phyloP scores from a whole-genome alignment of 2,329 filamentous ascomycete genomes.

The Diaporthe citriasiana region DNA sequence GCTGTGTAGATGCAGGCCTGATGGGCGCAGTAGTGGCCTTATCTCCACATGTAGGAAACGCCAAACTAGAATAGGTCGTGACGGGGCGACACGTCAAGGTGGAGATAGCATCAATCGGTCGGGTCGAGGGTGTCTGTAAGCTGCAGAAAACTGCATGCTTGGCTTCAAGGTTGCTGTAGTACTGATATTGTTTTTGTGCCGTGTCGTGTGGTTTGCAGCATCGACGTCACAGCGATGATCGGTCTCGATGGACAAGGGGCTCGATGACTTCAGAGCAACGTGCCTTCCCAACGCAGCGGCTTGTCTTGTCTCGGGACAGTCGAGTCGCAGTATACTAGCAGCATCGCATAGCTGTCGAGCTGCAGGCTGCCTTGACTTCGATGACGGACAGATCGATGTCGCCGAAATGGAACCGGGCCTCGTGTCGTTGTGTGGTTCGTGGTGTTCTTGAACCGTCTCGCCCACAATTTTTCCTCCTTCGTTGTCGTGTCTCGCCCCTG shows the following conservation, averaged over 20 bases:
- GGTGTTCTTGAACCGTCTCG: constrained; percentile 10
- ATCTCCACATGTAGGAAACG: constrained; percentile 14
- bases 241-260: constrained; percentile 4
- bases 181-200: not conserved
- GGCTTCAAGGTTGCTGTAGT: not conserved
- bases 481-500: not conserved
- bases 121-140: not conserved
- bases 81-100: not conserved
- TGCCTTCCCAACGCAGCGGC: constrained; percentile 2
- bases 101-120: not conserved
- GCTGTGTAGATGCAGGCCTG: not conserved
- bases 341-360: not conserved
- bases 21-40: constrained; percentile 1
- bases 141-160: not conserved
- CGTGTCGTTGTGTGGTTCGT: not conserved
- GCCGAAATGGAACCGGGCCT: not conserved
- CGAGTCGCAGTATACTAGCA: not conserved
- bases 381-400: not conserved
- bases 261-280: constrained; percentile 9
- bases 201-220: not conserved
- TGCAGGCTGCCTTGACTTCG: not conserved
- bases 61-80: not conserved
- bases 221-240: constrained; percentile 7
- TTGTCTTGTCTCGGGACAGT: not conserved
- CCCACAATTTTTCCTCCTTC: not conserved